Base-by-base conservation (phyloP, 2,329 filamentous ascomycete species). In the Sarocladiaceae sp. region DNA sequence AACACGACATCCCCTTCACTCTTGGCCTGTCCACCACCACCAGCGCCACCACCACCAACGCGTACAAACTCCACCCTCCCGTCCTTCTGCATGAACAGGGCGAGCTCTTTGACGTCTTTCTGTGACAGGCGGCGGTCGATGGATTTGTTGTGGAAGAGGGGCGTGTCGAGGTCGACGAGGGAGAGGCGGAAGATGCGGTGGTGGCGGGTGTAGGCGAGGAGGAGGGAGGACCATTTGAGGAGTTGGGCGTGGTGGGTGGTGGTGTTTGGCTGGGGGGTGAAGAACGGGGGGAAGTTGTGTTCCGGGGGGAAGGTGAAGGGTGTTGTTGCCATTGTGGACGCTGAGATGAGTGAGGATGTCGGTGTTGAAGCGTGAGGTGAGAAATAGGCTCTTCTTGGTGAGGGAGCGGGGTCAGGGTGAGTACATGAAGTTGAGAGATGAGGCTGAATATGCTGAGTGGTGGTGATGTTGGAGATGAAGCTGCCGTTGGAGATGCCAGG, bases 221-320 rank as follows among this genome's bases (percentile, higher is more conserved):
- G 80, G 13, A 96, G 78, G 24, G 78, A 65, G n/a, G 85, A 82
- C 93, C 93, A 98, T 66, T 90, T 90, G 47, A 77, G 71, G 49
- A 89, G 81, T 59, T 93, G 88, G 35, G 83, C 80, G 64, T 83
- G 78, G 59, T 76, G 82, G 9, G 85, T 91, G 23, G 77, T 76
- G 49, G 80, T 72, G 67, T 88, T 88, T 27, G 82, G 78, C 64
- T 93, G 87, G 45, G 80, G 80, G 45, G 85, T 89, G 78, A 86
- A 93, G 81, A 93, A 90, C 58, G 87, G 83, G 0, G 87, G 87
- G 70, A 88, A 91, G 67, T 71, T 69, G 74, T 89, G 85, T 61
- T 80, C 76, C 53, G 70, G 73, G 3, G 80, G 80, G 63, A 80
- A 83, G 31, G 54, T 45, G 63, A 82, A 82, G 55, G 64, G 31